Percentiles rank a stretch among this genome's conserved stretches.
These are phyloP conservation scores for Viola odorata DNA, from an alignment of 345 rosid species.

Conservation along the genomic window DNA sequence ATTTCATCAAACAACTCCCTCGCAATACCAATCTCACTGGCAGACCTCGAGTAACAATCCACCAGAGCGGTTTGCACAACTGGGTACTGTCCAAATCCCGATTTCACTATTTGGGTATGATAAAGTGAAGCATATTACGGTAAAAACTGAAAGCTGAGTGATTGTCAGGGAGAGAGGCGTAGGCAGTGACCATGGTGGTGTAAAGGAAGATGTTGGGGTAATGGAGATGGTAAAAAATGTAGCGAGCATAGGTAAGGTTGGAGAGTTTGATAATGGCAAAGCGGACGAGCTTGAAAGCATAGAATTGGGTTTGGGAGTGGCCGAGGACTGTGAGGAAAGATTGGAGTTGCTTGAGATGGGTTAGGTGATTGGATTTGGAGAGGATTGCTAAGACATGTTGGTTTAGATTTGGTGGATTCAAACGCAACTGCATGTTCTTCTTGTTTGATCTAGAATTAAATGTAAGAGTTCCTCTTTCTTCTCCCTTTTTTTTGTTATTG, in stretches of 20 bases:
- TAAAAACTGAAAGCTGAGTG: constrained; percentile 43
- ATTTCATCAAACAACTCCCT: constrained; percentile 73
- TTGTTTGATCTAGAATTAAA: too few relatives aligned
- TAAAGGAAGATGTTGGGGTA: constrained; percentile 56
- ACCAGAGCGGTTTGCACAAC: constrained; percentile 79
- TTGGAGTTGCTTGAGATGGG: constrained; percentile 72
- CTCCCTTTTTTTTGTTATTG: too few relatives aligned
- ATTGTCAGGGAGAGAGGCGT: constrained; percentile 42
- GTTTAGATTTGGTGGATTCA: constrained; percentile 19
- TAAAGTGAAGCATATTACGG: constrained; percentile 57
- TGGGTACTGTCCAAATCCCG: constrained; percentile 48
- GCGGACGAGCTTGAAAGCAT: constrained; percentile 70
- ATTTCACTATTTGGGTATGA: constrained; percentile 55
- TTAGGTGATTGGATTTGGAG: constrained; percentile 44
- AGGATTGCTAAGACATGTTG: constrained; percentile 31
- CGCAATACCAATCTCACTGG: constrained; percentile 34
- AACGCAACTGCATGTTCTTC: too few relatives aligned
- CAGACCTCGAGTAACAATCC: constrained; percentile 54
- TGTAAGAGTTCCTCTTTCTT: too few relatives aligned
- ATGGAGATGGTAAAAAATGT: constrained; percentile 45
- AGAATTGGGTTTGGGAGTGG: constrained; percentile 54
- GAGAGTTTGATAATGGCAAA: constrained; percentile 54
- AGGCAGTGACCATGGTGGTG: constrained; percentile 72
- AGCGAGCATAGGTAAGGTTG: constrained; percentile 55
- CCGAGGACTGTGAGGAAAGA: constrained; percentile 48